These are phyloP conservation scores for Nephelium lappaceum DNA, from an alignment of 345 rosid species.

Conservation along the genomic window DNA sequence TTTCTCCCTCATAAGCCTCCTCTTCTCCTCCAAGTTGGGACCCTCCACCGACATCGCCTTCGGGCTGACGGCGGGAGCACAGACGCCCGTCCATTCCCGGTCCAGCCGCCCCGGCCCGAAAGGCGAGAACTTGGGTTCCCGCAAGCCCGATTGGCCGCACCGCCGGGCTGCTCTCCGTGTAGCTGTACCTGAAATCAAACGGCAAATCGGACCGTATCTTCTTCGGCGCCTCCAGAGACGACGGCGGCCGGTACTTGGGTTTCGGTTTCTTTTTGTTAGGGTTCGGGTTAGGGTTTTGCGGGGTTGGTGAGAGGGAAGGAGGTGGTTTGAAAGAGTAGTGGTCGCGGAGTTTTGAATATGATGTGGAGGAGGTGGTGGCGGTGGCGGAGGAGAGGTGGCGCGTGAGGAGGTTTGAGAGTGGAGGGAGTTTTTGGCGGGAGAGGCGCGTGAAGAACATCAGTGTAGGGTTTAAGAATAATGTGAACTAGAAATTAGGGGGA, in stretches of 20 bases:
- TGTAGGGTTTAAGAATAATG: slow-evolving; percentile 19
- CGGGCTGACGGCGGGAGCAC: slow-evolving; percentile 76
- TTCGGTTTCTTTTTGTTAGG: slow-evolving; percentile 43
- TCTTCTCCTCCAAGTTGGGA: slow-evolving; percentile 75
- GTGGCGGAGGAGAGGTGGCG: slow-evolving; percentile 48
- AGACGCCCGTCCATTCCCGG: slow-evolving; percentile 89
- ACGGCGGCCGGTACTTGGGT: slow-evolving; percentile 83
- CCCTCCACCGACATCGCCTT: slow-evolving; percentile 65
- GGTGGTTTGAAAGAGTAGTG: slow-evolving; percentile 74
- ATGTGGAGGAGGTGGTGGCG: slow-evolving; percentile 4
- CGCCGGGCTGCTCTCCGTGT: slow-evolving; percentile 72
- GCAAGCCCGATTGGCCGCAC: slow-evolving; percentile 86
- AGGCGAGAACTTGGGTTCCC: slow-evolving; percentile 96
- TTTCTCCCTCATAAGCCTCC: slow-evolving; percentile 54
- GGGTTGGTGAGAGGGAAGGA: slow-evolving; percentile 49
- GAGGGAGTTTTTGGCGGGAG: slow-evolving; percentile 52
- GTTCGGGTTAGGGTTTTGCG: slow-evolving; percentile 32
- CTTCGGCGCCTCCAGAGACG: slow-evolving; percentile 71
- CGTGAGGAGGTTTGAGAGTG: slow-evolving; percentile 22
- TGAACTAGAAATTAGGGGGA: not conserved
- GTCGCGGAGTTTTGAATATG: slow-evolving; percentile 71
- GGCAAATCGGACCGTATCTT: slow-evolving; percentile 59
- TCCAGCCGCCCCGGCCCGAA: slow-evolving; percentile 81
- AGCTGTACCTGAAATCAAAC: slow-evolving; percentile 86
- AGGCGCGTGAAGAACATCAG: slow-evolving; percentile 50